Evolutionary conservation across 306 rosid genomes (phyloP).

Genomic region (Sphenostylis stenocarpa): DNA sequence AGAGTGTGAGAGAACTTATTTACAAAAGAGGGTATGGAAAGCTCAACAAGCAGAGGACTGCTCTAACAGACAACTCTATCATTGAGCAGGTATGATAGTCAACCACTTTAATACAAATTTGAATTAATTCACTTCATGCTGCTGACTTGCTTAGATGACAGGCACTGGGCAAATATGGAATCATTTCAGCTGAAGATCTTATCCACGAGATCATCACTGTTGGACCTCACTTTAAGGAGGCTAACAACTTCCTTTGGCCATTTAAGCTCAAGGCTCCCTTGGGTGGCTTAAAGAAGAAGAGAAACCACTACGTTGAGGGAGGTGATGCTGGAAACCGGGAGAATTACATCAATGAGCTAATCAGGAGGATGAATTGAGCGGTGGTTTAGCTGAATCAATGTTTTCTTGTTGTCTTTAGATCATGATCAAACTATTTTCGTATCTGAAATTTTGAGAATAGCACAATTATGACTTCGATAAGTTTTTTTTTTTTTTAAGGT

Average conservation of each 20-base stretch:
- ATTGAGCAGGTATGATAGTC: slow-evolving; percentile 61
- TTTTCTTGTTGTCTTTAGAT: slow-evolving; percentile 14
- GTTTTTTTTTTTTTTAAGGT: slow-evolving; percentile 22
- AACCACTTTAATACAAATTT: not conserved
- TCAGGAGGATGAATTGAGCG: slow-evolving; percentile 72
- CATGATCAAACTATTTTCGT: not conserved
- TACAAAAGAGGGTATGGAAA: slow-evolving; percentile 88
- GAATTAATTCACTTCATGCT: not conserved
- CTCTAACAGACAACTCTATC: slow-evolving; percentile 71
- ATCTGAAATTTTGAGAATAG: slow-evolving; percentile 36
- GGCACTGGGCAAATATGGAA: slow-evolving; percentile 76
- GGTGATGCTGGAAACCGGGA: slow-evolving; percentile 96
- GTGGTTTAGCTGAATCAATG: slow-evolving; percentile 1
- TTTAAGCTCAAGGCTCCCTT: slow-evolving; percentile 92
- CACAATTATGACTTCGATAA: not conserved
- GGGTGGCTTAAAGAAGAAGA: slow-evolving; percentile 90
- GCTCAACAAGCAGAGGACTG: slow-evolving; percentile 67
- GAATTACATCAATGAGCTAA: slow-evolving; percentile 85
- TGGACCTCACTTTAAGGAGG: slow-evolving; percentile 93
- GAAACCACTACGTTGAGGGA: slow-evolving; percentile 93
- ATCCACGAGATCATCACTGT: slow-evolving; percentile 83
- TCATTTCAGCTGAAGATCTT: slow-evolving; percentile 74
- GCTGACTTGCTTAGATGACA: slow-evolving; percentile 33
- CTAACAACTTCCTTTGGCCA: slow-evolving; percentile 93
- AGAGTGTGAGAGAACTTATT: slow-evolving; percentile 79